Evolutionary conservation across 2,329 filamentous ascomycete genomes (phyloP), one percentile per base, ranked within the genome.

Genomic region (Geoglossum cookeanum): DNA sequence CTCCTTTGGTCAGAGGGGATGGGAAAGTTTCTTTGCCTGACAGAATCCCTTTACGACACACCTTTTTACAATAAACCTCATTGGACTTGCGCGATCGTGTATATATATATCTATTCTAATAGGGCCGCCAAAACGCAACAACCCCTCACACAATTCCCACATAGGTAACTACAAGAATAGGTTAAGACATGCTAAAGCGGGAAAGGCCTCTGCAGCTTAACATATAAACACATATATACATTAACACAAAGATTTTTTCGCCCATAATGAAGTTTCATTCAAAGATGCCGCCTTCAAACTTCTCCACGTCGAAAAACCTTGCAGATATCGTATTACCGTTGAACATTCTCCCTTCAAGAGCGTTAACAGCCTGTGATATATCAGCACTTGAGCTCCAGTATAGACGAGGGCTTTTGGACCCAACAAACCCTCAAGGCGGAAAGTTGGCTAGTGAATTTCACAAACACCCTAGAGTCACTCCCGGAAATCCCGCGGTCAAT

Each of bases 381-480:
- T 55, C 39, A 44, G 54, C 29, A 30, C 11, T 22, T n/a, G 3
- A 3, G 29, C 35, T 33, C 52, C 22, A 35, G 52, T 17, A 33
- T n/a, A 7, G 3, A 8, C 11, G 30, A 4, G 44, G 5, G 8
- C 3, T 5, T 13, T 33, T 35, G 11, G 39, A 52, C 51, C 49
- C 56, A n/a, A 77, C 83, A 72, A 75, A 90, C 87, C 63, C 89
- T 78, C 58, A 97, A 71, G 13, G 89, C 92, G 51, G 86, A 92
- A 57, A 97, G 74, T 64, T 84, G 80, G 62, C 85, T 85, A 1
- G 87, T 91, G 67, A 97, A 98, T 68, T 94, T 87, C 68, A 98
- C 88, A 68, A 95, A 97, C 3, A 98, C 92, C 56, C 81, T 13
- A 27, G 44, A 13, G 7, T n/a, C 48, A n/a, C 17, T 7, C n/a